A percentile compares a stretch with the other conserved stretches of the same genome.
These are phyloP conservation scores for Pseudopyricularia javanii DNA, from an alignment of 2,329 filamentous ascomycete species.

Conservation along the genomic window DNA sequence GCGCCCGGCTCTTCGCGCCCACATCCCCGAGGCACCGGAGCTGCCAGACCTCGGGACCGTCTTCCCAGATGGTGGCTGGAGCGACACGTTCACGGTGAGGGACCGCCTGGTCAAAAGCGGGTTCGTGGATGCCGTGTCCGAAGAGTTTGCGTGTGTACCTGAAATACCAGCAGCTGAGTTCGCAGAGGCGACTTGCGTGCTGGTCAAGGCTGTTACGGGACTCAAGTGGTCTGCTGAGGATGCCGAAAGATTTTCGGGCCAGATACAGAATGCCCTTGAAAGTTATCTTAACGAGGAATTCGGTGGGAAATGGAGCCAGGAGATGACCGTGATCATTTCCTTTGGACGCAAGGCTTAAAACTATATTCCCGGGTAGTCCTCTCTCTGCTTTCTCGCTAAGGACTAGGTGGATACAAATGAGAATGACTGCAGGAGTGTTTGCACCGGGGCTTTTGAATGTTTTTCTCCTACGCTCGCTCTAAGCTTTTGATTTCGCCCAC, in stretches of 20 bases:
- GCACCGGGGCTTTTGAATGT: too few relatives aligned
- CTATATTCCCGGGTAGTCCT: too few relatives aligned
- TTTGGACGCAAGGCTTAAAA: neutral
- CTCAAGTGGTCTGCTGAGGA: neutral
- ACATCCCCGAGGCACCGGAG: neutral
- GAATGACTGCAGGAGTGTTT: too few relatives aligned
- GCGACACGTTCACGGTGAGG: neutral
- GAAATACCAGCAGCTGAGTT: neutral
- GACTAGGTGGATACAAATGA: too few relatives aligned
- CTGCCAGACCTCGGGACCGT: neutral
- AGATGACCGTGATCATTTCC: neutral
- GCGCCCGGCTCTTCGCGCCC: slow-evolving; percentile 42
- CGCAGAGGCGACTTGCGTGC: neutral
- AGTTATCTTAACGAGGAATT: neutral
- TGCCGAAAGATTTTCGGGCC: neutral
- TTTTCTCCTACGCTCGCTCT: too few relatives aligned
- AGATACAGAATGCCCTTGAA: neutral
- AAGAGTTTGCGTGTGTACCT: neutral
- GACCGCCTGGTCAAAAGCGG: neutral
- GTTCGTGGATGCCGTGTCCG: neutral
- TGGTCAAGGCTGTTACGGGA: neutral
- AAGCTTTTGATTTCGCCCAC: too few relatives aligned
- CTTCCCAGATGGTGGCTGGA: neutral
- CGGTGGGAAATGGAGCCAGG: neutral
- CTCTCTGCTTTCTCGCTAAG: too few relatives aligned